Base-by-base conservation (phyloP, 2,329 filamentous ascomycete genomes). In the Colletotrichum sp. region DNA sequence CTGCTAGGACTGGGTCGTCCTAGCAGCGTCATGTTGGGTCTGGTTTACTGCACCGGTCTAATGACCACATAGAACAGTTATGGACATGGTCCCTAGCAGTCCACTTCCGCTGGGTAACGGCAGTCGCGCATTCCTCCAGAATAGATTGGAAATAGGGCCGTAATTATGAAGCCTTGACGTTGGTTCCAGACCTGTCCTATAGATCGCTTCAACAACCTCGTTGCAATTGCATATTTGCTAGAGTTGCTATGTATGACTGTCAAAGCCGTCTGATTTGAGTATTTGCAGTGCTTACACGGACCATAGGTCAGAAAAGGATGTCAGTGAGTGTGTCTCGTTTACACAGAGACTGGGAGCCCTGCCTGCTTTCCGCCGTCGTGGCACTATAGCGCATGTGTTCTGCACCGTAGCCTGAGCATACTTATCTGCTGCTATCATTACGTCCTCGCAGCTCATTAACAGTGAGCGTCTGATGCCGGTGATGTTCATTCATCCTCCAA, bases 121-220 rank as follows among this genome's bases (percentile, higher is more conserved):
- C 9, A 12, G 39, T 12, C 18, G 1, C 18, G 4, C 5, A 48
- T 21, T 21, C 2, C 39, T 7, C 18, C 4, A 21, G 0, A 48
- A 7, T 0, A 0, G 18, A 48, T 21, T 48, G 39, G 1, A 48
- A 12, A 21, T 21, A 3, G 18, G 5, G 3, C 18, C 9, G 43
- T 48, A 36, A 36, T 36, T 13, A 48, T 48, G n/a, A 21, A 48
- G 43, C 39, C 18, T n/a, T n/a, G 43, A 21, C 3, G 6, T 21
- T 21, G 6, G 2, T 43, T 43, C 5, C 39, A 43, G 18, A 43
- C 18, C 18, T n/a, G 18, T 1, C 8, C 18, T 0, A 48, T 21
- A 13, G 1, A 1, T 0, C 4, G 10, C n/a, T 48, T 48, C 0
- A 48, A 5, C 43, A 21, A 48, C 0, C 0, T 48, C n/a, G n/a